Percentiles rank a stretch among this genome's conserved stretches.
These are phyloP conservation scores for Pyricularia pennisetigena DNA, from an alignment of 2,329 filamentous ascomycete genomes.

Conservation along the genomic window DNA sequence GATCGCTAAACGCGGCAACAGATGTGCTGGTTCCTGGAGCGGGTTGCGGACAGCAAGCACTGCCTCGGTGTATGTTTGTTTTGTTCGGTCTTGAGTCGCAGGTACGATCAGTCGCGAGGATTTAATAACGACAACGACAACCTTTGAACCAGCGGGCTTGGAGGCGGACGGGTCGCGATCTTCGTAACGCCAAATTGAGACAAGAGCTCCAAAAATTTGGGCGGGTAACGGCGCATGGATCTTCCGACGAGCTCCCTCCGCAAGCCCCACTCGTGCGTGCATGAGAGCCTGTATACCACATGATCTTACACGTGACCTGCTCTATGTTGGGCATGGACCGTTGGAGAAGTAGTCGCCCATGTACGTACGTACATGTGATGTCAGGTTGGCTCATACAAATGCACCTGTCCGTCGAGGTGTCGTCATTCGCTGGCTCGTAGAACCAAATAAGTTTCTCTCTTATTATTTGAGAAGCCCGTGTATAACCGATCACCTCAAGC, in stretches of 20 bases:
- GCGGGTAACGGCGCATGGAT: neutral
- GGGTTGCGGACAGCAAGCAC: neutral
- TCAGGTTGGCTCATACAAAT: neutral
- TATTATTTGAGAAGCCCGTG: neutral
- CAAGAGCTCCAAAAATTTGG: neutral
- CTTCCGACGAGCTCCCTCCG: neutral
- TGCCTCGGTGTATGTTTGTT: neutral
- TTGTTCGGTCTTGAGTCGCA: neutral
- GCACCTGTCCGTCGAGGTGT: neutral
- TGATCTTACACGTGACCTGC: neutral
- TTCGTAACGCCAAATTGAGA: neutral
- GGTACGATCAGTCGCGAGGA: no score
- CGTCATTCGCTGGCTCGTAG: neutral
- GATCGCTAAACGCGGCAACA: neutral
- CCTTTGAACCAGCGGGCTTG: no score
- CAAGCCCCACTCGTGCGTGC: neutral
- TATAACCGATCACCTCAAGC: neutral
- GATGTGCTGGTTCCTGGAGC: neutral
- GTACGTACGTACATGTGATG: neutral
- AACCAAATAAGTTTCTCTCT: neutral
- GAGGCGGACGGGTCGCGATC: neutral
- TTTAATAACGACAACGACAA: no score
- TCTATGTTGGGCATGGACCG: no score
- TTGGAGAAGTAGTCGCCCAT: no score
- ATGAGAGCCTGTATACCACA: neutral